Conservation (phyloP, 1,284 basidiomycete genomes). For the Ustilago lituana region DNA sequence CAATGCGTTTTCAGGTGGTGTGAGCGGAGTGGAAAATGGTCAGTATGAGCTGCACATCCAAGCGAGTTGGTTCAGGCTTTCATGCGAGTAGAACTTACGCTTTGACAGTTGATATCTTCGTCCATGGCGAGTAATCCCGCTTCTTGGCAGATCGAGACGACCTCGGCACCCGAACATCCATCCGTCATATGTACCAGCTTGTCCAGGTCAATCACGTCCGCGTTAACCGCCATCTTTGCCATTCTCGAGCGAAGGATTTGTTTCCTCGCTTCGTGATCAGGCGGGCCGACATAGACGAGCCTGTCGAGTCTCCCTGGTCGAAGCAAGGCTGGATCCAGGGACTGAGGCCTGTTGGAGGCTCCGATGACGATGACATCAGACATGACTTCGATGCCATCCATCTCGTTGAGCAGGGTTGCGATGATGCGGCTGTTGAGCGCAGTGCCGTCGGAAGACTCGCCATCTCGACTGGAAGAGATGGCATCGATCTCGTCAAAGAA, state of each 20-base stretch:
- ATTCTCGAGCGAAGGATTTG: constrained; percentile 86
- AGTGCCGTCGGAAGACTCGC: constrained; percentile 70
- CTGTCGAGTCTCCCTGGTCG: constrained; percentile 95
- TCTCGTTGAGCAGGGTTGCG: constrained; percentile 89
- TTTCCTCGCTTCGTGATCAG: constrained; percentile 79
- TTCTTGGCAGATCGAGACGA: constrained; percentile 91
- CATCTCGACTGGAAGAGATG: constrained; percentile 80
- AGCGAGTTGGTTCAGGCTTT: too few species aligned
- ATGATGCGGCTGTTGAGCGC: constrained; percentile 86
- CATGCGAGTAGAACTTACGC: constrained; percentile 73
- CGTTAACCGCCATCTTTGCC: constrained; percentile 78
- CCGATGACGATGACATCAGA: constrained; percentile 92
- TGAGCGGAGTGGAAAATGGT: too few species aligned
- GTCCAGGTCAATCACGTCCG: constrained; percentile 75
- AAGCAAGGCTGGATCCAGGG: constrained; percentile 91
- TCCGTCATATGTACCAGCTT: constrained; percentile 77
- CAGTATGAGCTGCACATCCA: too few species aligned
- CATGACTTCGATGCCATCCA: constrained; percentile 96
- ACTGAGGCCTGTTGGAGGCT: constrained; percentile 94
- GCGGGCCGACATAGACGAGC: constrained; percentile 92
- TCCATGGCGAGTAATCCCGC: constrained; percentile 92
- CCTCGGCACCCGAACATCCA: constrained; percentile 96
- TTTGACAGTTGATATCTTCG: constrained; percentile 79
- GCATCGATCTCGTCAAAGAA: constrained; percentile 99
- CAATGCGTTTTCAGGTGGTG: too few species aligned